Base-by-base conservation (phyloP, 352 stramenopile species). In the Aphanomyces euteiches region DNA sequence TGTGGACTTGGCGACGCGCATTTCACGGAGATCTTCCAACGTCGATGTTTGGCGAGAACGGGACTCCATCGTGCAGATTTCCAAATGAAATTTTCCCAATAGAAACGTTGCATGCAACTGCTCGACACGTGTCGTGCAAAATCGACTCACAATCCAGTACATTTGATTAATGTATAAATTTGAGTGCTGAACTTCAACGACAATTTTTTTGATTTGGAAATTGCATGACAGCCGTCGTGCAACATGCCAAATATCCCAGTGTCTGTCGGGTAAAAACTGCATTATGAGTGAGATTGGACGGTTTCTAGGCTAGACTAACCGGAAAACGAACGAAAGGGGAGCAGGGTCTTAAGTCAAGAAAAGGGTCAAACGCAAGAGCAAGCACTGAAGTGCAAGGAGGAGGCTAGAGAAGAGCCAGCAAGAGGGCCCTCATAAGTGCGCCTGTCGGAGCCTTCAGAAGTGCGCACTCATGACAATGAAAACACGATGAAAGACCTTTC, bases 121-220 rank as follows among this genome's bases (percentile, higher is more conserved):
- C 54, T 7, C 54, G 54, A 61, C 54, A 61, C 13, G 54, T 39
- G 21, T 61, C 54, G 54, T n/a, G 54, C 54, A 61, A 61, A 61
- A 13, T 61, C 54, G 15, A 13, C n/a, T 43, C n/a, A 37, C 5
- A 12, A 41, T 61, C 12, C 7, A 1, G 7, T 10, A 61, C 15
- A 41, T 61, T 50, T 50, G 10, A n/a, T 12, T 40, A 61, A 4
- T 41, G 37, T 61, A 19, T 40, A 45, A 37, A 19, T 40, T 19
- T 61, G 39, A 13, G 3, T 61, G n/a, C 37, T n/a, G 19, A 17
- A 1, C 15, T 41, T 12, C 12, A 39, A 12, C 5, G 17, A 61
- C 19, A 36, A 19, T 2, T 3, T 58, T 8, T 12, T 3, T n/a
- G 1, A 61, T 45, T 45, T n/a, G 54, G 54, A 61, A 61, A 45